These are phyloP conservation scores for Gyromitra esculenta DNA, from an alignment of 2,329 filamentous ascomycete genomes.

Conservation along the genomic window DNA sequence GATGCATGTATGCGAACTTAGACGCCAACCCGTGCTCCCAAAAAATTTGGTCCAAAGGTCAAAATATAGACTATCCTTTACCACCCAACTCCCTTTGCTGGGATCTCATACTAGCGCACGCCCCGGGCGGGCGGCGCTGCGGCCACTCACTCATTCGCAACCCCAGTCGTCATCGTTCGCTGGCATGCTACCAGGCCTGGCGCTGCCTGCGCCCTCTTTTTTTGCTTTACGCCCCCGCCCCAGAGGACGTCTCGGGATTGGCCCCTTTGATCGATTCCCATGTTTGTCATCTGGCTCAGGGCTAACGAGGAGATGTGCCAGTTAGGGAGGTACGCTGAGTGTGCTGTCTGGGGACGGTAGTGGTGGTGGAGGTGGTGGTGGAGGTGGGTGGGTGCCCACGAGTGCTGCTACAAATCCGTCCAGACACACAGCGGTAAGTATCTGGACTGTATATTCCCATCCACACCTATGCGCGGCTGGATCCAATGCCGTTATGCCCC, in stretches of 20 bases:
- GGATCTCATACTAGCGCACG: conserved; percentile 29
- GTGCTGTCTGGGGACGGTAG: conserved; percentile 38
- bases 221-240: conserved; percentile 48
- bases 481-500: conserved; percentile 48
- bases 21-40: conserved; percentile 24
- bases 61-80: conserved; percentile 43
- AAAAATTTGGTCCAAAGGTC: conserved; percentile 25
- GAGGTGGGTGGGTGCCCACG: too few relatives aligned
- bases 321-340: conserved; percentile 40
- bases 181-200: conserved; percentile 47
- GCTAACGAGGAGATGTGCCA: conserved; percentile 43
- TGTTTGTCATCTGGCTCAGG: conserved; percentile 53
- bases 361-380: too few relatives aligned
- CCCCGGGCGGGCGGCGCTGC: conserved; percentile 36
- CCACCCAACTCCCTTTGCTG: conserved; percentile 38
- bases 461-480: conserved; percentile 49
- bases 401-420: conserved; percentile 16
- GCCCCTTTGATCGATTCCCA: conserved; percentile 49
- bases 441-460: conserved; percentile 19
- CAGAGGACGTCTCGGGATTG: conserved; percentile 37
- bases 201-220: conserved; percentile 48
- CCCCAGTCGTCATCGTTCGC: conserved; percentile 51
- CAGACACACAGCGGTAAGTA: conserved; percentile 35
- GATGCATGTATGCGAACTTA: conserved; percentile 35
- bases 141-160: conserved; percentile 38